phyloP scores from a whole-genome alignment of 371 early-diverging fungal genomes.

The Vairimorpha necatrix region DNA sequence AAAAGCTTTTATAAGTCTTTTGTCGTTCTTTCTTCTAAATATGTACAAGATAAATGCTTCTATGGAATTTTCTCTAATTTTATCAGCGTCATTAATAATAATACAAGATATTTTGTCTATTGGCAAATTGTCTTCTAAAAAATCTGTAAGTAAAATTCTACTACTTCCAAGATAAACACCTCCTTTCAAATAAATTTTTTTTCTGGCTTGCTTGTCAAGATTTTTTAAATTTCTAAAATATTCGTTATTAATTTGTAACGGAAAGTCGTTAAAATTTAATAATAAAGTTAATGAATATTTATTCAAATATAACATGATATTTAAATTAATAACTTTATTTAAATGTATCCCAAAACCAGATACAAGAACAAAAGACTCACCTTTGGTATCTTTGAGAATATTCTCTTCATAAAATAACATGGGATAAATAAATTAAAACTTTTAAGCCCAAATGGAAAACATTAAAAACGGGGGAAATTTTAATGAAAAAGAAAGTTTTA shows the following conservation, averaged over 20 bases:
- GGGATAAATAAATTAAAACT: background rate
- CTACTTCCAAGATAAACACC: conserved; percentile 80
- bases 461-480: too few species aligned
- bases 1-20: conserved; percentile 52
- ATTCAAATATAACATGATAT: conserved; percentile 70
- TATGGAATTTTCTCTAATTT: conserved; percentile 32
- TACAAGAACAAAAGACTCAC: conserved; percentile 67
- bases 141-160: conserved; percentile 82
- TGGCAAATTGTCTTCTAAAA: conserved; percentile 75
- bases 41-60: conserved; percentile 56
- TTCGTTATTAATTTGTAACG: conserved; percentile 66
- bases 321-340: conserved; percentile 68
- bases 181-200: conserved; percentile 65
- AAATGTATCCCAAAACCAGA: conserved; percentile 74
- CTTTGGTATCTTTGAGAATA: conserved; percentile 35
- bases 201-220: conserved; percentile 1
- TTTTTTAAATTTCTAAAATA: conserved; percentile 51
- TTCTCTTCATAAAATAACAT: conserved; percentile 56
- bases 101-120: conserved; percentile 73
- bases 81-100: conserved; percentile 71
- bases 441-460: background rate
- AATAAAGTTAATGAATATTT: conserved; percentile 73
- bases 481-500: too few species aligned
- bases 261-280: conserved; percentile 72
- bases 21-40: conserved; percentile 22